phyloP scores from a whole-genome alignment of 352 stramenopile species.

The Globisporangium heterothallicum region DNA sequence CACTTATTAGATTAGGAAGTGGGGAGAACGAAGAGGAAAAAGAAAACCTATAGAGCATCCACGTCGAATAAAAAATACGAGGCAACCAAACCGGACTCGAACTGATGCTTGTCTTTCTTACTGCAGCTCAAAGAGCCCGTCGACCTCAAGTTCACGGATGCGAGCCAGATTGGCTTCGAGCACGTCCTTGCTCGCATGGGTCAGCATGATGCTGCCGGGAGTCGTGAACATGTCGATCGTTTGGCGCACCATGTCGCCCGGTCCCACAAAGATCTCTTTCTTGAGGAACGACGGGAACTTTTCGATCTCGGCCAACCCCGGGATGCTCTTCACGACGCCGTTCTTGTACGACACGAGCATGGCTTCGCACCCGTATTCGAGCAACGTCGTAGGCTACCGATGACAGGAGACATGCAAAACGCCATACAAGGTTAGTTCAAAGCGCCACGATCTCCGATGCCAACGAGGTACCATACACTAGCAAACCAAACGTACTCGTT shows the following conservation, averaged over 20 bases:
- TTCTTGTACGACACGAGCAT: constrained; percentile 92
- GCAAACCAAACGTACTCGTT: constrained; percentile 29
- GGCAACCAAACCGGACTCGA: too few species aligned
- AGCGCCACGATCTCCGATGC: not conserved
- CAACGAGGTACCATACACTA: not conserved
- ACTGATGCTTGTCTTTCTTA: constrained; percentile 16
- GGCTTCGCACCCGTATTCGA: constrained; percentile 88
- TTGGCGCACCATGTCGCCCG: constrained; percentile 79
- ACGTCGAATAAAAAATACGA: constrained; percentile 3
- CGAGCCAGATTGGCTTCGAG: constrained; percentile 86
- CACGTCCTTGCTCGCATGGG: constrained; percentile 81
- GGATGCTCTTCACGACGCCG: constrained; percentile 87
- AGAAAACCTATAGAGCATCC: not conserved
- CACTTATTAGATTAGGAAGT: constrained; percentile 5
- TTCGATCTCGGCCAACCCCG: constrained; percentile 89
- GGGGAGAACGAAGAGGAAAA: not conserved
- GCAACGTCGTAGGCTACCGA: constrained; percentile 47
- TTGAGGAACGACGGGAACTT: constrained; percentile 90
- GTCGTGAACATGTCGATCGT: constrained; percentile 95
- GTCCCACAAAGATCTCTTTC: constrained; percentile 85
- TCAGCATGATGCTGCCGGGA: constrained; percentile 92
- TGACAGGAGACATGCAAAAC: not conserved
- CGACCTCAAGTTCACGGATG: constrained; percentile 85
- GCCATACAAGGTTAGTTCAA: not conserved
- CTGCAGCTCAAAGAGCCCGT: constrained; percentile 67